Percentiles rank a stretch among this genome's conserved stretches.
Conservation (phyloP, 345 rosid genomes). For the Erodium maritimum region DNA sequence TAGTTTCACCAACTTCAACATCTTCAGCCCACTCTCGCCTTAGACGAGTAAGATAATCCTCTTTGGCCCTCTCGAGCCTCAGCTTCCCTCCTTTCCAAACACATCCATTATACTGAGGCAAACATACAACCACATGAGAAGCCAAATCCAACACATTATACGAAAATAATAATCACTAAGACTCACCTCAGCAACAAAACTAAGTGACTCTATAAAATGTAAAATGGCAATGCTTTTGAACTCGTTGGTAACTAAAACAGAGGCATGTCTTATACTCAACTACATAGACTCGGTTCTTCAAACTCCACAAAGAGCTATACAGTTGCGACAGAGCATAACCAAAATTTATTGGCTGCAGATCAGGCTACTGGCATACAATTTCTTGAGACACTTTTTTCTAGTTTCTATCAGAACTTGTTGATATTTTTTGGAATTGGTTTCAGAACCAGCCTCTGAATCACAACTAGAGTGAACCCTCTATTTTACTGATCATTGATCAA, state of each 20-base stretch:
- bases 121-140: not conserved
- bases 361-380: too few species aligned
- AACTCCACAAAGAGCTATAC: not conserved
- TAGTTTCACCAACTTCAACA: slow-evolving; percentile 8
- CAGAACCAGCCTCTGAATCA: too few species aligned
- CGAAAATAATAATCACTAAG: not conserved
- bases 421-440: too few species aligned
- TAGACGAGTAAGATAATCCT: slow-evolving; percentile 56
- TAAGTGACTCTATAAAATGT: not conserved
- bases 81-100: slow-evolving; percentile 82
- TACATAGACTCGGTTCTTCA: not conserved
- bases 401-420: too few species aligned
- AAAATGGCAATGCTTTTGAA: not conserved
- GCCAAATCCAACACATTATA: not conserved
- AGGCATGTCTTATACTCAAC: too few species aligned
- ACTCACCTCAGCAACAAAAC: not conserved
- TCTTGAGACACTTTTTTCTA: too few species aligned
- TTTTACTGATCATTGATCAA: too few species aligned
- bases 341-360: too few species aligned
- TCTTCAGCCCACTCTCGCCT: slow-evolving; percentile 59
- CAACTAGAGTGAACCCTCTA: too few species aligned
- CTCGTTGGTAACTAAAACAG: too few species aligned
- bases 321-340: not conserved
- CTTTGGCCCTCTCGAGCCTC: slow-evolving; percentile 83
- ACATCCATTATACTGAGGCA: slow-evolving; percentile 73